Evolutionary conservation across 1,284 basidiomycete species (phyloP), one percentile per base, ranked within the genome.

Genomic region (Anthracocystis walkeri): DNA sequence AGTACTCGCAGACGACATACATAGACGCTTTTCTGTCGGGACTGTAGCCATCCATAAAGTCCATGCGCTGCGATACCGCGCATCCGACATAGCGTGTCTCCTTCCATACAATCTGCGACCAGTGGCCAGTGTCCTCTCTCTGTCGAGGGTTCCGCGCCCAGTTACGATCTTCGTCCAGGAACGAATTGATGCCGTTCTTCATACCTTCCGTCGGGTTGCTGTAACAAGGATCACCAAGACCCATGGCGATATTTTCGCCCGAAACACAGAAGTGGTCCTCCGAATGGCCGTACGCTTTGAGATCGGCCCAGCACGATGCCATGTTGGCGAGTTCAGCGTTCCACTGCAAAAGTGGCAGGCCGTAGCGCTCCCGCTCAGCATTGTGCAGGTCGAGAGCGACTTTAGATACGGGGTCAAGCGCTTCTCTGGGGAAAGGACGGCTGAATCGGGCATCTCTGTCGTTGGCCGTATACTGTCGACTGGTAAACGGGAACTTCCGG

Each of bases 261-360:
- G 69, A 60, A 7, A 65, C 61, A 33, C 56, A 56, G 35, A 72
- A 76, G 59, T 71, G 74, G 51, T 65, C 61, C 41, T 76, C 58
- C 25, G 74, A 76, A 49, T 76, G 74, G 14, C 74, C 74, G 41
- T 76, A 76, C 10, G 74, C 65, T 46, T 76, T 76, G 20, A 76
- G 63, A 18, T 76, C 74, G 14, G 74, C 69, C 74, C 74, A 76
- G 59, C 74, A 76, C 18, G 74, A 59, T 0, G 74, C 74, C 65
- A 76, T 72, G 53, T 76, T 71, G 65, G 74, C 74, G 7, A 76
- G 65, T 50, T 76, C 74, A 5, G 42, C 52, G n/a, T 66, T 76
- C 74, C 74, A 76, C 57, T 65, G 58, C 25, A 76, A 52, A 2
- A 52, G 51, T 2, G 12, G 41, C 8, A 68, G 46, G 6, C 60